Base-by-base conservation (phyloP, 768 basidiomycete genomes). In the Lactarius deliciosus region DNA sequence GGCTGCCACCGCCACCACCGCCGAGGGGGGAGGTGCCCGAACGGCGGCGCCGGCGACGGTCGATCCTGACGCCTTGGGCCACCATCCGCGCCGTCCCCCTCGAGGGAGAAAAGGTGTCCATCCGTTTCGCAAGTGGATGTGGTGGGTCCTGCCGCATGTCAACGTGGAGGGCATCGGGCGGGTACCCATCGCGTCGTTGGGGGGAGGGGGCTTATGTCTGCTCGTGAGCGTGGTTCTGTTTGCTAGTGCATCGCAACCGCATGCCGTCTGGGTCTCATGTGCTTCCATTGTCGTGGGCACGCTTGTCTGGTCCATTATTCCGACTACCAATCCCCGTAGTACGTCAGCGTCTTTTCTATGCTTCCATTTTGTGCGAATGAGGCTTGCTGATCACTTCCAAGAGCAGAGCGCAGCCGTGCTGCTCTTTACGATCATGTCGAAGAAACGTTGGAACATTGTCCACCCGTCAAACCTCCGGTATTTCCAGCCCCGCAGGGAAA, bases 211-310 rank as follows among this genome's bases (percentile, higher is more conserved):
- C 2, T 9, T 67, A 13, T 69, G 61, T 25, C 45, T 69, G 60
- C 53, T 69, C 25, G 3, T 30, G 32, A 67, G 40, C 57, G 68
- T 69, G 50, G 22, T 67, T 5, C 9, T 66, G 32, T 56, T 60
- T 47, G 68, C 68, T 38, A 36, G n/a, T 1, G 47, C 34, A 13
- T 54, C 61, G 32, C 68, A 67, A 36, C 61, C 40, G 28, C 61
- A 20, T 47, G 8, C 3, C 22, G 30, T 69, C 20, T 69, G 68
- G 61, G 34, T 69, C 15, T 57, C 68, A 10, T 67, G 66, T 43
- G 15, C 50, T 25, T 38, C 25, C 16, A 55, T 67, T 7, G 28
- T 36, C 20, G 41, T 22, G 54, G 6, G 18, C 53, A 64, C 32
- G 36, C 0, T 64, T 53, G 2, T 13, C 20, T 30, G 20, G 28